Percentiles rank a stretch among this genome's conserved stretches.
phyloP scores from a whole-genome alignment of 78 protist species.

The Chrysochromulina parva region DNA sequence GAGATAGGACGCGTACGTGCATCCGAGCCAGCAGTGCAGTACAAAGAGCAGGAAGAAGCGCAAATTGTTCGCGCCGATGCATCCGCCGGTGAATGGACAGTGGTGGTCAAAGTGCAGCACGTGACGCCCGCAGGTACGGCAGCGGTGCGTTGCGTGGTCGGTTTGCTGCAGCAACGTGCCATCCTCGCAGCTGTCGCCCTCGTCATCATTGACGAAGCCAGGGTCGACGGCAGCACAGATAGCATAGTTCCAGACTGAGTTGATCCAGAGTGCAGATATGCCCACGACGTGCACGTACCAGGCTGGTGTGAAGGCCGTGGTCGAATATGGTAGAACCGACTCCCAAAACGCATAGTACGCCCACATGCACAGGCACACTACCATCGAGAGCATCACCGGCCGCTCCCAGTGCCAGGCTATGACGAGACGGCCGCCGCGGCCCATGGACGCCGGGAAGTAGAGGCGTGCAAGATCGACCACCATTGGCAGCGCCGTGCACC shows the following conservation, averaged over 20 bases:
- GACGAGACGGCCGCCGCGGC: neutral
- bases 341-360: neutral
- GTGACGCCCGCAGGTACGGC: neutral
- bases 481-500: neutral
- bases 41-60: neutral
- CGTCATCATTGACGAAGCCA: no score
- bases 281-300: neutral
- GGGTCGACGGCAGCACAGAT: neutral
- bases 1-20: neutral
- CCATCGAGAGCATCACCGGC: neutral
- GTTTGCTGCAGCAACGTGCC: no score
- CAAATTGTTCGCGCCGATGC: neutral
- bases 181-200: no score
- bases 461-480: neutral
- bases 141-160: neutral
- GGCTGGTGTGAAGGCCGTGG: neutral
- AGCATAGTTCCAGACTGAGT: neutral
- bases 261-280: neutral
- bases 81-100: conserved; percentile 13
- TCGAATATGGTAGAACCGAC: neutral
- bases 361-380: neutral
- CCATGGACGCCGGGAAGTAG: no score
- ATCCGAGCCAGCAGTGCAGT: neutral
- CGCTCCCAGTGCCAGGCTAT: neutral
- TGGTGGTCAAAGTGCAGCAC: neutral